These are phyloP conservation scores for Leccinum pachyderme DNA, from an alignment of 1,284 basidiomycete species.

Conservation along the genomic window DNA sequence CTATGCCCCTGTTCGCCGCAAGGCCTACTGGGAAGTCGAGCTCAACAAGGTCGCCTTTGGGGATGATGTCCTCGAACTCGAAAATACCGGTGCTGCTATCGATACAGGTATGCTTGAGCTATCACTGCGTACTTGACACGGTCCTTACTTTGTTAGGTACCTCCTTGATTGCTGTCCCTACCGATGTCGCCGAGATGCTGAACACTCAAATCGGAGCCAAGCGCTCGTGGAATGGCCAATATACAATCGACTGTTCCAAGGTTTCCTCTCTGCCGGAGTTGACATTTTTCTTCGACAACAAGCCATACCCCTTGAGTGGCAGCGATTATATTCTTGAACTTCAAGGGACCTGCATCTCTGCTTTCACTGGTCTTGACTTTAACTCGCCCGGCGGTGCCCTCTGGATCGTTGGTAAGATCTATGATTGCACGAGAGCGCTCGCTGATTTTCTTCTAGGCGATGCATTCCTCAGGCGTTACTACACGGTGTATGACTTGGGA, in stretches of 20 bases:
- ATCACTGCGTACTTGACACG: not conserved
- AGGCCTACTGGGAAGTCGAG: slow-evolving; percentile 99
- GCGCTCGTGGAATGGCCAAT: slow-evolving; percentile 94
- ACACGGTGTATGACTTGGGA: slow-evolving; percentile 92
- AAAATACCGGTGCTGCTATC: slow-evolving; percentile 93
- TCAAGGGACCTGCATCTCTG: slow-evolving; percentile 90
- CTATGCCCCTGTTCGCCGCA: slow-evolving; percentile 92
- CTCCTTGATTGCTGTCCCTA: slow-evolving; percentile 88
- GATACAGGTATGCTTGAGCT: slow-evolving; percentile 72
- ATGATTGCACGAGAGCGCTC: slow-evolving; percentile 7
- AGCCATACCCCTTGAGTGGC: slow-evolving; percentile 77
- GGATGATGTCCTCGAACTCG: slow-evolving; percentile 80
- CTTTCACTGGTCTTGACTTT: slow-evolving; percentile 93
- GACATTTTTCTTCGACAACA: slow-evolving; percentile 81
- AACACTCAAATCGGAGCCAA: slow-evolving; percentile 94
- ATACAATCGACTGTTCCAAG: slow-evolving; percentile 86
- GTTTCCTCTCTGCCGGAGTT: slow-evolving; percentile 86
- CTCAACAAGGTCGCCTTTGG: slow-evolving; percentile 86
- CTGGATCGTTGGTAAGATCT: slow-evolving; percentile 86
- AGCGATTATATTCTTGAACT: slow-evolving; percentile 89
- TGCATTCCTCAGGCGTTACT: slow-evolving; percentile 87
- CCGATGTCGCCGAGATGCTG: slow-evolving; percentile 96
- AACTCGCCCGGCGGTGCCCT: slow-evolving; percentile 84
- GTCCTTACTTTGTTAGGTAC: slow-evolving; percentile 55
- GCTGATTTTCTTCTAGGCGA: slow-evolving; percentile 51